Base-by-base conservation (phyloP, 1,139 yeast genomes). In the Geotrichum carabidarum region DNA sequence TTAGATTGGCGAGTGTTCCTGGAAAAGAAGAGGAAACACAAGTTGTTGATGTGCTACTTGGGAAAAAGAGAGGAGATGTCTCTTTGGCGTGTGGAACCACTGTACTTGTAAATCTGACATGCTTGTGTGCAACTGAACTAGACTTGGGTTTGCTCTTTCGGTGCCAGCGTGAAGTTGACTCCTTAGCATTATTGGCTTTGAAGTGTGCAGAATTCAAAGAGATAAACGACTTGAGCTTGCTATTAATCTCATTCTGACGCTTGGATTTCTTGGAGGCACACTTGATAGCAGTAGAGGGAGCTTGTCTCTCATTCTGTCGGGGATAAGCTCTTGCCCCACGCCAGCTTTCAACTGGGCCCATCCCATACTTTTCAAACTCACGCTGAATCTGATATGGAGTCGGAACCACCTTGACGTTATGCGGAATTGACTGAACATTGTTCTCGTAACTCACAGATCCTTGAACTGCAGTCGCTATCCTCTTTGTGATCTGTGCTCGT, bases 301-400 rank as follows among this genome's bases (percentile, higher is more conserved):
- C 36, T 34, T 34, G 7, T 5, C 27, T 3, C 27, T 22, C 27
- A 22, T 22, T 5, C 27, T 22, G 27, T 3, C 27, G 27, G 5
- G 5, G 27, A 22, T 22, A 3, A 22, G 27, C 5, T 22, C 27
- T 22, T 5, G 27, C 5, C 4, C 27, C 27, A 5, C 27, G 27
- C 27, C 27, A 22, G 27, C 27, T 22, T 22, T 5, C 27, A 22
- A 43, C 30, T 14, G 48, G 48, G 2, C 17, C 48, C 38, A 40
- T 36, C 36, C 48, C 54, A 36, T 30, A 38, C 38, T 48, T 44
- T 11, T 11, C 52, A 44, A 51, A 34, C 30, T 44, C 48, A 5
- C 44, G 40, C 30, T 43, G 48, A 15, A 50, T 43, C 12, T 27
- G 31, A 15, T 31, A 12, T 8, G 53, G 53, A 6, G 53, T 50